phyloP scores from a whole-genome alignment of 768 basidiomycete species.

The Tephrocybe sp. region DNA sequence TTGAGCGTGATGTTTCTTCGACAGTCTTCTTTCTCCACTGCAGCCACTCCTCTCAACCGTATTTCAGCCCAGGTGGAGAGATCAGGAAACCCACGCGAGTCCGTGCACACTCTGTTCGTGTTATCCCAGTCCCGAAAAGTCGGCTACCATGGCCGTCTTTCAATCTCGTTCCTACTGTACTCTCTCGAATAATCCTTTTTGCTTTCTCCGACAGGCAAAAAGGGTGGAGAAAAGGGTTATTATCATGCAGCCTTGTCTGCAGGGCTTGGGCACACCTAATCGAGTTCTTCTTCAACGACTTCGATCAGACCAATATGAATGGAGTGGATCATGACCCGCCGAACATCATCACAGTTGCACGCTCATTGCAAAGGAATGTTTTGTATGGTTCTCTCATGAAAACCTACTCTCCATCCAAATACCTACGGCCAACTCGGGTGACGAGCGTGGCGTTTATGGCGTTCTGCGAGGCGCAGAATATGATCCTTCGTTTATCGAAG shows the following conservation, averaged over 20 bases:
- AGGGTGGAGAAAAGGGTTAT: slow-evolving; percentile 11
- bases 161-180: slow-evolving; percentile 5
- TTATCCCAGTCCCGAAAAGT: slow-evolving; percentile 1
- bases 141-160: slow-evolving; percentile 1
- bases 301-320: not conserved
- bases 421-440: slow-evolving; percentile 1
- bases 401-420: slow-evolving; percentile 1
- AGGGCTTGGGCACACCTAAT: slow-evolving; percentile 9
- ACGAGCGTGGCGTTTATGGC: slow-evolving; percentile 1
- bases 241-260: slow-evolving; percentile 12
- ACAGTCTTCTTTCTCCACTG: slow-evolving; percentile 9
- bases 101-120: slow-evolving; percentile 1
- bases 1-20: not conserved
- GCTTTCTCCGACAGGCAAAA: slow-evolving; percentile 5
- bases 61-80: slow-evolving; percentile 3
- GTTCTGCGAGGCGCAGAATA: slow-evolving; percentile 12
- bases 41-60: slow-evolving; percentile 4
- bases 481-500: slow-evolving; percentile 2
- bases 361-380: not conserved
- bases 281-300: slow-evolving; percentile 10
- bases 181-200: slow-evolving; percentile 3
- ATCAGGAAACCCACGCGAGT: slow-evolving; percentile 3
- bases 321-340: not conserved
- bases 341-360: slow-evolving; percentile 5
- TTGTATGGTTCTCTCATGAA: slow-evolving; percentile 2